Evolutionary conservation across 331 rosid genomes (phyloP).

Genomic region (Rosa hybrid): DNA sequence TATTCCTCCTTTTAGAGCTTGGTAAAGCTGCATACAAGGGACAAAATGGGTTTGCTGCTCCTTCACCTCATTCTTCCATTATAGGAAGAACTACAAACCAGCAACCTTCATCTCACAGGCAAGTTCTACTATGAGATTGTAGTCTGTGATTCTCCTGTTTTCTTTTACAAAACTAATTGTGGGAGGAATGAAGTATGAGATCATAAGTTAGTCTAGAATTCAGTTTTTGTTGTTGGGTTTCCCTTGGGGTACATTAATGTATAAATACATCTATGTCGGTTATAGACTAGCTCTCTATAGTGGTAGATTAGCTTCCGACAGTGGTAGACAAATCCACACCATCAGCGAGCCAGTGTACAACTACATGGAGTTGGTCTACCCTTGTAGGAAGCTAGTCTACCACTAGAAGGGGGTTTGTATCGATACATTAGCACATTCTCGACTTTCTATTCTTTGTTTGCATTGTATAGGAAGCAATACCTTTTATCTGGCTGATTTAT

Average conservation of each 20-base stretch:
- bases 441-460: not conserved
- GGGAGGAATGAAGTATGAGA: not conserved
- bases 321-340: not conserved
- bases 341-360: not conserved
- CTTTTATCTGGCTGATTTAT: not conserved
- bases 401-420: not conserved
- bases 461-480: not conserved
- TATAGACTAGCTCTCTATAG: not conserved
- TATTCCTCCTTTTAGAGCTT: constrained; percentile 51
- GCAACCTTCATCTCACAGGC: constrained; percentile 34
- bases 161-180: not conserved
- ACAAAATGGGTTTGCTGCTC: constrained; percentile 40
- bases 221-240: not conserved
- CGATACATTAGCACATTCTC: not conserved
- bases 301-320: not conserved
- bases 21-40: constrained; percentile 40
- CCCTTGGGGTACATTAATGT: not conserved
- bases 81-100: constrained; percentile 28
- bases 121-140: constrained; percentile 22
- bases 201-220: not conserved
- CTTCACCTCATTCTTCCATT: constrained; percentile 32
- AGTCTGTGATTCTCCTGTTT: not conserved
- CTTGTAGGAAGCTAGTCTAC: not conserved
- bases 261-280: not conserved
- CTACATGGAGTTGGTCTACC: not conserved